Evolutionary conservation across 2,329 filamentous ascomycete species (phyloP).

Genomic region (Epicoccum sorghinum): DNA sequence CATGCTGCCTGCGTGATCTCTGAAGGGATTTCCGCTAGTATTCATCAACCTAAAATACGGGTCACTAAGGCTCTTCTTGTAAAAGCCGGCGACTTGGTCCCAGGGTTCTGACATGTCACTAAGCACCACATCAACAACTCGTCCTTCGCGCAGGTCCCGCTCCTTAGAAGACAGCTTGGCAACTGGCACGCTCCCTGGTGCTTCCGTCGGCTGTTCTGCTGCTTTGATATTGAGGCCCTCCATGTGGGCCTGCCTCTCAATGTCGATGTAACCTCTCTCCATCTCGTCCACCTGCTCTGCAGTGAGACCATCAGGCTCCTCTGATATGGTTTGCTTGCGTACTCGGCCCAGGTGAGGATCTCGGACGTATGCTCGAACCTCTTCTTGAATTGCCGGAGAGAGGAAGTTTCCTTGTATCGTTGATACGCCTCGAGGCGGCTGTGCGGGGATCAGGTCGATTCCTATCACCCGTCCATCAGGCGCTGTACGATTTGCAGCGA

Average conservation of each 20-base stretch:
- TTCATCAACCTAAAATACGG: constrained; percentile 99
- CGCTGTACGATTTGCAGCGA: constrained; percentile 78
- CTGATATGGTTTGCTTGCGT: constrained; percentile 38
- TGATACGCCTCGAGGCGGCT: constrained; percentile 89
- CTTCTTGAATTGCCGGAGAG: constrained; percentile 71
- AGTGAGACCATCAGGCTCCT: constrained; percentile 37
- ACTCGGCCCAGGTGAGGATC: constrained; percentile 66
- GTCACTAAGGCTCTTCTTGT: constrained; percentile 90
- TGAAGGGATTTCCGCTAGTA: constrained; percentile 84
- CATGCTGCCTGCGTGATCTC: constrained; percentile 94
- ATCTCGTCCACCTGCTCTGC: constrained; percentile 50
- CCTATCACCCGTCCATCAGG: constrained; percentile 83
- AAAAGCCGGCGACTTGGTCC: constrained; percentile 78
- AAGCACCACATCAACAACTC: constrained; percentile 86
- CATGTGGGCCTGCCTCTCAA: constrained; percentile 60
- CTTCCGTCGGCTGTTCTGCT: constrained; percentile 19
- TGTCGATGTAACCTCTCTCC: constrained; percentile 68
- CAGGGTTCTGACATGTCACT: constrained; percentile 99
- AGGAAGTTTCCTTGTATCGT: constrained; percentile 96
- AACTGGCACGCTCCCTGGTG: constrained; percentile 25
- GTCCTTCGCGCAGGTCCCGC: constrained; percentile 53
- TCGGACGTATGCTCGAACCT: constrained; percentile 77
- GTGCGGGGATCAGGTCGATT: constrained; percentile 91
- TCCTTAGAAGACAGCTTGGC: constrained; percentile 38
- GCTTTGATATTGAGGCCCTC: constrained; percentile 32